Conservation (phyloP, 2,329 filamentous ascomycete genomes). For the Apiospora kogelbergensis region DNA sequence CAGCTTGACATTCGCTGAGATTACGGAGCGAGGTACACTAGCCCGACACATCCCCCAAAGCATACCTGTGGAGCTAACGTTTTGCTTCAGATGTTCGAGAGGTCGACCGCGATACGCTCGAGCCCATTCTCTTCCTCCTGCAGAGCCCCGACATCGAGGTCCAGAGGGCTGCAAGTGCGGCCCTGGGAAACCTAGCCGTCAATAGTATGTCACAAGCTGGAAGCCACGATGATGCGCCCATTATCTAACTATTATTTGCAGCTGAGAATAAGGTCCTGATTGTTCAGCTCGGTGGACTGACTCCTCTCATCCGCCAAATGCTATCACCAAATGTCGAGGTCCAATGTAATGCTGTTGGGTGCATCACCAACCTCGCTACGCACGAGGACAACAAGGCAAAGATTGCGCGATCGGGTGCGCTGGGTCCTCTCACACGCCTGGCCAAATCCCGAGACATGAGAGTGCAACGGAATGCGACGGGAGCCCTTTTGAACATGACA, state of each 20-base stretch:
- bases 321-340: slow-evolving; percentile 97
- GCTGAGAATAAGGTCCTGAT: slow-evolving; percentile 98
- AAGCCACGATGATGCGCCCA: background rate
- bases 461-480: slow-evolving; percentile 95
- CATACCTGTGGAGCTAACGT: slow-evolving; percentile 15
- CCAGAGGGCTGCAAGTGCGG: slow-evolving; percentile 92
- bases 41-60: background rate
- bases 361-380: slow-evolving; percentile 96
- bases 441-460: slow-evolving; percentile 99
- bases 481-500: slow-evolving; percentile 97
- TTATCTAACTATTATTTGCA: slow-evolving; percentile 44
- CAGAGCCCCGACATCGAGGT: slow-evolving; percentile 97
- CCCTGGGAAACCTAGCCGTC: slow-evolving; percentile 91
- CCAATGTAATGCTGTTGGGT: slow-evolving; percentile 97
- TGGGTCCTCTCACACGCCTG: slow-evolving; percentile 85
- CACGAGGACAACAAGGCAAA: slow-evolving; percentile 99
- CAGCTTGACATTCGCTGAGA: slow-evolving; percentile 97
- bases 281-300: slow-evolving; percentile 85
- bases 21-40: slow-evolving; percentile 85
- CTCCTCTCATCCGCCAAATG: slow-evolving; percentile 95
- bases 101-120: slow-evolving; percentile 91
- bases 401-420: slow-evolving; percentile 90
- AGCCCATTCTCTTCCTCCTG: slow-evolving; percentile 92
- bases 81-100: slow-evolving; percentile 81
- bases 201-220: slow-evolving; percentile 70